Percentiles rank a stretch among this genome's conserved stretches.
These are phyloP conservation scores for Pyrenula massariospora DNA, from an alignment of 495 filamentous ascomycete genomes.

Conservation along the genomic window DNA sequence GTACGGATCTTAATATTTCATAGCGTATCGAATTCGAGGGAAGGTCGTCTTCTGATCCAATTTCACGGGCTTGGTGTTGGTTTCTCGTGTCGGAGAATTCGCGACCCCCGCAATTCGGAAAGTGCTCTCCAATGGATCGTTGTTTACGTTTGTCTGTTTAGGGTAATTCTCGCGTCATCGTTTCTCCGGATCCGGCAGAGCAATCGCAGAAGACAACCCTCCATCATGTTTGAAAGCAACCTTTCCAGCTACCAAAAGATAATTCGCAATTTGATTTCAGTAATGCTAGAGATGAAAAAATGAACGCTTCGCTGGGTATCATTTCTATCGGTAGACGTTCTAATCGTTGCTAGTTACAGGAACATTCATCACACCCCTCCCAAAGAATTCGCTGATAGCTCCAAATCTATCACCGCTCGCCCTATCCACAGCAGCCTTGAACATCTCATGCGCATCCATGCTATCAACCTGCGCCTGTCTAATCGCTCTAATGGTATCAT, in stretches of 20 bases:
- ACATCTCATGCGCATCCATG: constrained; percentile 81
- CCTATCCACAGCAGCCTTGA: constrained; percentile 66
- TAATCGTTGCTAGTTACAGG: constrained; percentile 6
- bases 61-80: too few relatives aligned
- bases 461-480: constrained; percentile 78
- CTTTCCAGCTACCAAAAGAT: too few relatives aligned
- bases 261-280: too few relatives aligned
- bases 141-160: neutral
- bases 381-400: constrained; percentile 88
- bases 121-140: neutral
- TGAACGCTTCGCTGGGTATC: too few relatives aligned
- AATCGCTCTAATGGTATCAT: constrained; percentile 77
- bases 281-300: too few relatives aligned
- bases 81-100: neutral
- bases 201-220: too few relatives aligned
- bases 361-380: constrained; percentile 71
- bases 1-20: constrained; percentile 3
- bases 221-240: too few relatives aligned
- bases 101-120: neutral
- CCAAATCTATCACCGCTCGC: constrained; percentile 68
- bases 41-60: too few relatives aligned
- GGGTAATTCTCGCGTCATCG: neutral
- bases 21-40: too few relatives aligned
- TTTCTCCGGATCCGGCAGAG: neutral
- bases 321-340: neutral